Conservation (phyloP, 2,329 filamentous ascomycete genomes). For the Metarhizium sp. region DNA sequence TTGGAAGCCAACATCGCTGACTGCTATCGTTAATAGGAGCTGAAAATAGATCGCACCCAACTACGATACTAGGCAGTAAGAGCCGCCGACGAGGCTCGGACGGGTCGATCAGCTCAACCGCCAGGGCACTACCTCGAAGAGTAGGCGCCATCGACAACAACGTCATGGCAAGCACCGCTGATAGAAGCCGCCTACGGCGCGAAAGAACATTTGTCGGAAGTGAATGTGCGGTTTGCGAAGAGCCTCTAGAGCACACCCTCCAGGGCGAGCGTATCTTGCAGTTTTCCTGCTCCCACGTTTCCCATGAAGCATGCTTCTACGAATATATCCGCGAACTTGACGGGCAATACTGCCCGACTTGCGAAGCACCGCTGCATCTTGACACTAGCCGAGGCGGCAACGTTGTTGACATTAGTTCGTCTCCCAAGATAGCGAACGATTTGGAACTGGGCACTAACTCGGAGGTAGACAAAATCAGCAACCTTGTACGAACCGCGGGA, state of each 20-base stretch:
- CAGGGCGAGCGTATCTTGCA: slow-evolving; percentile 90
- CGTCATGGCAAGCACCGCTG: slow-evolving; percentile 41
- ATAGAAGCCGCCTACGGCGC: slow-evolving; percentile 69
- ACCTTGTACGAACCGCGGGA: slow-evolving; percentile 72
- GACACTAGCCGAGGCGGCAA: slow-evolving; percentile 91
- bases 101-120: slow-evolving; percentile 22
- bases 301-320: slow-evolving; percentile 97
- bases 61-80: slow-evolving; percentile 16
- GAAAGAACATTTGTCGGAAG: slow-evolving; percentile 93
- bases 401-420: slow-evolving; percentile 76
- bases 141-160: slow-evolving; percentile 30
- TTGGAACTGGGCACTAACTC: slow-evolving; percentile 16
- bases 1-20: neutral
- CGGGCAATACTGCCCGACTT: slow-evolving; percentile 87
- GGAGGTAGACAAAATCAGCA: slow-evolving; percentile 79
- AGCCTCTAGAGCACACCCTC: slow-evolving; percentile 89
- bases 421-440: slow-evolving; percentile 12
- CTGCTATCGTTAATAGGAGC: neutral
- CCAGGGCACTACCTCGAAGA: slow-evolving; percentile 23
- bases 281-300: slow-evolving; percentile 93
- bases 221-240: slow-evolving; percentile 93
- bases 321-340: slow-evolving; percentile 96
- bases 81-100: slow-evolving; percentile 21
- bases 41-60: slow-evolving; percentile 12
- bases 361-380: slow-evolving; percentile 81